These are phyloP conservation scores for Yarrowia sp. DNA, from an alignment of 805 yeast species.

Conservation along the genomic window DNA sequence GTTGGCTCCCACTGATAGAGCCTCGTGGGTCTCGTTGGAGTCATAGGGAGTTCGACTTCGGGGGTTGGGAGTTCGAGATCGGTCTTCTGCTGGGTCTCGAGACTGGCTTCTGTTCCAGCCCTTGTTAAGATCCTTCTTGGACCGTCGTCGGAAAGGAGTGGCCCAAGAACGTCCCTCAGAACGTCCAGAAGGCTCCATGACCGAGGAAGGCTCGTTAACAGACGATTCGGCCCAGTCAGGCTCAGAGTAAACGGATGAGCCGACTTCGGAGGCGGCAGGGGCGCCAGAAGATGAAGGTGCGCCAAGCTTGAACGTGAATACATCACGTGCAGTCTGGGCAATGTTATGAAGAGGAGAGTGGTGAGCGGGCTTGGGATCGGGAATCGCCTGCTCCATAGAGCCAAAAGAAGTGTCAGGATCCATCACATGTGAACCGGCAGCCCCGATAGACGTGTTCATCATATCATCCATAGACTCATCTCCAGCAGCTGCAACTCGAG, in stretches of 20 bases:
- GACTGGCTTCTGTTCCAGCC: constrained; percentile 31
- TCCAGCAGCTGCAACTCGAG: constrained; percentile 28
- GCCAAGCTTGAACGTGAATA: constrained; percentile 17
- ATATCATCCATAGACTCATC: constrained; percentile 26
- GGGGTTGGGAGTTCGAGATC: constrained; percentile 8
- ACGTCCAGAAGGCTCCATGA: not conserved
- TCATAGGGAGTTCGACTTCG: constrained; percentile 6
- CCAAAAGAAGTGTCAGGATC: constrained; percentile 29
- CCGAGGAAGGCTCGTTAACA: not conserved
- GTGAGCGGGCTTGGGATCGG: constrained; percentile 6
- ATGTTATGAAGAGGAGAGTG: constrained; percentile 22
- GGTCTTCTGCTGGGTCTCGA: constrained; percentile 13
- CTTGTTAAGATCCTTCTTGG: constrained; percentile 36
- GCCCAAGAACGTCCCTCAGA: constrained; percentile 39
- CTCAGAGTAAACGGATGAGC: constrained; percentile 10
- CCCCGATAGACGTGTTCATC: constrained; percentile 25
- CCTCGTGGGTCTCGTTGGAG: constrained; percentile 7
- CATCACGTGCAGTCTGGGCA: constrained; percentile 15
- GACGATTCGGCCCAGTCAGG: constrained; percentile 3
- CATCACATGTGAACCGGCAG: constrained; percentile 26
- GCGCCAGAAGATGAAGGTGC: not conserved
- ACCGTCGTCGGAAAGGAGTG: constrained; percentile 43
- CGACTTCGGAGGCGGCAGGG: not conserved
- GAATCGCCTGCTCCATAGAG: constrained; percentile 29
- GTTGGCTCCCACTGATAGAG: constrained; percentile 33